Evolutionary conservation across 306 rosid species (phyloP), one percentile per base, ranked within the genome.

Genomic region (Rosa lucieae): DNA sequence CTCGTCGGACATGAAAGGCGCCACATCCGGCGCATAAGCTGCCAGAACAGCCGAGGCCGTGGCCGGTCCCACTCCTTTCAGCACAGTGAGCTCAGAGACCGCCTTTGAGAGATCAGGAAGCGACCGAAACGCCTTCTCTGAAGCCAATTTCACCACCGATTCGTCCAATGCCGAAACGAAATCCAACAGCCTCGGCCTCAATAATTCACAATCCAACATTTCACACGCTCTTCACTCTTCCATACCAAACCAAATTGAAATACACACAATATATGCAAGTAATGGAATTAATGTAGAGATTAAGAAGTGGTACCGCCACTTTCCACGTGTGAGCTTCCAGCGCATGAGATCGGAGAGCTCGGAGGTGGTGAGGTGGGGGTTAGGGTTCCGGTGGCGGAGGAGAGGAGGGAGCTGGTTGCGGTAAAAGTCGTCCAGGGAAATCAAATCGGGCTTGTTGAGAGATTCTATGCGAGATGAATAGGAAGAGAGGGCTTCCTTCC

Each of bases 1-100:
- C 99, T 92, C 96, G 44, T 92, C 99, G 35, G 97, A 95, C 98
- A 95, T 92, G 84, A 95, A 95, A 3, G 99, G 99, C 2, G 96
- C 81, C 42, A 85, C 62, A 3, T 92, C 78, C 2, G 99, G 97
- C 0, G 94, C 90, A 74, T 81, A 92, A 51, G 93, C 94, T 4
- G 97, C 98, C 39, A 91, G 78, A 76, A 92, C 80, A 21, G 98
- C 98, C 5, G 98, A 91, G 49, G 97, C 98, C 8, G 98, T 92
- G 59, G 98, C 99, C 1, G 97, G 92, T 75, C 97, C 98, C 14
- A 94, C 92, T 21, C 97, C 97, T 82, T 94, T 91, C 76, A 92
- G 91, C 48, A 79, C 89, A 0, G 86, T 87, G n/a, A 94, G 91
- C 81, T 92, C 97, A 8, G 91, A 55, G 23, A 92, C 63, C 1